Conservation (phyloP, 2,329 filamentous ascomycete species). For the Cladosporium sp. region DNA sequence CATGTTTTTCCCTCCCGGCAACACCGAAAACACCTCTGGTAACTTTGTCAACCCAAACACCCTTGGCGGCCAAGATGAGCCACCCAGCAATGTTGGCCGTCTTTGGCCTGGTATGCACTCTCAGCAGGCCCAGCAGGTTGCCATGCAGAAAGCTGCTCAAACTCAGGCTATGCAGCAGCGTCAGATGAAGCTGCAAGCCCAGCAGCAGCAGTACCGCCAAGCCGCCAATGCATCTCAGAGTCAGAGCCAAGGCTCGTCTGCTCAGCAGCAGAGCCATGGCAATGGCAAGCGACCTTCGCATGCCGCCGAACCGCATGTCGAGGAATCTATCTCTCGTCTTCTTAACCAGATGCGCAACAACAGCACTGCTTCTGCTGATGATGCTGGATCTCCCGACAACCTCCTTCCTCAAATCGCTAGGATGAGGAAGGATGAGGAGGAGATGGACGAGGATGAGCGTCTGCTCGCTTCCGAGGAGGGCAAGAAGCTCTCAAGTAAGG, state of each 20-base stretch:
- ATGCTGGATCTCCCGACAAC: constrained; percentile 37
- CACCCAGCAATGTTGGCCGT: constrained; percentile 55
- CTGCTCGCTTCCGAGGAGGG: constrained; percentile 93
- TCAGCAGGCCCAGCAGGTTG: constrained; percentile 63
- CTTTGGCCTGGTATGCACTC: constrained; percentile 94
- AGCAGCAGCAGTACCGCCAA: constrained; percentile 35
- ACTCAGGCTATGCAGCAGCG: constrained; percentile 44
- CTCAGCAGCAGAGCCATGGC: constrained; percentile 26
- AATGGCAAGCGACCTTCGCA: constrained; percentile 43
- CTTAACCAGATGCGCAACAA: constrained; percentile 84
- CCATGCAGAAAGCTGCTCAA: constrained; percentile 51
- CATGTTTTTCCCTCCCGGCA: constrained; percentile 58
- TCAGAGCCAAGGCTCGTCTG: constrained; percentile 25
- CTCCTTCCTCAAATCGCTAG: constrained; percentile 64
- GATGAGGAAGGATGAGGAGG: constrained; percentile 88
- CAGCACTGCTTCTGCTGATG: constrained; percentile 53
- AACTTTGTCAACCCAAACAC: constrained; percentile 70
- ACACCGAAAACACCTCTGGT: constrained; percentile 32
- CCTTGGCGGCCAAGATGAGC: constrained; percentile 60
- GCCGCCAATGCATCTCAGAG: constrained; percentile 20
- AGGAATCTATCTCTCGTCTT: constrained; percentile 90
- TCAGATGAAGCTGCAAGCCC: constrained; percentile 39
- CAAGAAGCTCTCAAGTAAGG: constrained; percentile 98
- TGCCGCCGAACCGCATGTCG: constrained; percentile 47
- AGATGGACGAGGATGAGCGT: constrained; percentile 97